Base-by-base conservation (phyloP, 306 rosid genomes). In the Acacia acuminata region DNA sequence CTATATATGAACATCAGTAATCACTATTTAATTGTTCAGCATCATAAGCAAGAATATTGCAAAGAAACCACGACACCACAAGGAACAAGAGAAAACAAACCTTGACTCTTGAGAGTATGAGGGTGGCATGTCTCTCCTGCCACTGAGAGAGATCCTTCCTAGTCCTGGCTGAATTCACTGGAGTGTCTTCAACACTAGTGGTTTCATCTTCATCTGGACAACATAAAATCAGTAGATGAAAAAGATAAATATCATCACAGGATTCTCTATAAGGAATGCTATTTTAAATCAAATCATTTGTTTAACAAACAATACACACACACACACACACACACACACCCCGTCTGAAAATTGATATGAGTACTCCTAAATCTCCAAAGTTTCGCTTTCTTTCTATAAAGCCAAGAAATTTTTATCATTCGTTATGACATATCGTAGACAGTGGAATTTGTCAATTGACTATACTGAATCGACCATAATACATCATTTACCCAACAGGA, bases 81-180 rank as follows among this genome's bases (percentile, higher is more conserved):
- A 79, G 30, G 19, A 74, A 82, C 20, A 72, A 53, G 10, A 19
- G 76, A 68, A 83, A 77, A 79, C 56, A 50, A 76, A 95, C 98
- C 97, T 93, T 95, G 38, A 87, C 94, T 89, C 84, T 89, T 30
- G 95, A 92, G n/a, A 95, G 95, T 72, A 93, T 79, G 77, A 93
- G 91, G 73, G 68, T 78, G 6, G 98, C 98, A 77, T 95, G 98
- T 76, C 81, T 90, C 86, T 92, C 90, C 85, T 95, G 98, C 98
- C 98, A 95, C 69, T 90, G 86, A 8, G 97, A 93, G 72, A 93
- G 97, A 88, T 93, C 94, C 50, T 79, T 82, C 74, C 86, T 82
- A 53, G 80, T 78, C 72, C 73, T 90, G 34, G 87, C 85, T 48
- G 94, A 90, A 82, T 78, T 85, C 34, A 80, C 75, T 53, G 82